Evolutionary conservation across 129 eudicot genomes (phyloP), one percentile per base, ranked within the genome.

Genomic region (Gnaphalium uliginosum): DNA sequence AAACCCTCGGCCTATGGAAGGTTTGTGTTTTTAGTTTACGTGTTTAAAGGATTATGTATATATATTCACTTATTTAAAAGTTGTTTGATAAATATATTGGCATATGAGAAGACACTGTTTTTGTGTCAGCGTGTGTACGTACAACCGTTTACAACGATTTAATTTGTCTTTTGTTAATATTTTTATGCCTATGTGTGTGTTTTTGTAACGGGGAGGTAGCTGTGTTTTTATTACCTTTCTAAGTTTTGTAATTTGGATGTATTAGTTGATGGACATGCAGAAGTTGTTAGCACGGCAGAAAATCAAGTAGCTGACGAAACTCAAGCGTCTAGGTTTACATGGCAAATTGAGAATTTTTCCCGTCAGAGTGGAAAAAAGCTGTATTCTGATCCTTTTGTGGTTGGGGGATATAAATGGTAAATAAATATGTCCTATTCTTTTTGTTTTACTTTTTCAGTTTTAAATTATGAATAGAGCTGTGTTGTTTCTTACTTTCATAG

Each of bases 321-420:
- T 37, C 97, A 85, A 68, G 74, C 91, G 15, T 73, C 96, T 14
- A 85, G 96, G 75, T 90, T 86, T 77, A 88, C 96, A 3, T 93
- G 98, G 98, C 75, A 72, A 27, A 87, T 93, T 51, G 89, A 88
- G 69, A 87, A 87, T 80, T 93, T 93, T 65, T 81, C 97, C 2
- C 86, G 91, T 7, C 69, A 85, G 80, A 93, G 57, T 76, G 24
- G 46, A 48, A 93, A 88, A 86, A 90, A 90, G 90, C 87, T 86
- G 51, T 93, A 93, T 79, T 93, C 98, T 2, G 96, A 93, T 14
- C 78, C 74, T 63, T 93, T 93, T 77, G 63, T 66, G 57, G 96
- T 88, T 74, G 97, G 97, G 11, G 90, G 93, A 70, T 90, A 81
- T 74, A 86, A 90, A 82, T 93, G 98, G 98, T 93, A 93, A 76